Evolutionary conservation across 1,284 basidiomycete genomes (phyloP), one percentile per base, ranked within the genome.

Genomic region (Boletus semigastroideus): DNA sequence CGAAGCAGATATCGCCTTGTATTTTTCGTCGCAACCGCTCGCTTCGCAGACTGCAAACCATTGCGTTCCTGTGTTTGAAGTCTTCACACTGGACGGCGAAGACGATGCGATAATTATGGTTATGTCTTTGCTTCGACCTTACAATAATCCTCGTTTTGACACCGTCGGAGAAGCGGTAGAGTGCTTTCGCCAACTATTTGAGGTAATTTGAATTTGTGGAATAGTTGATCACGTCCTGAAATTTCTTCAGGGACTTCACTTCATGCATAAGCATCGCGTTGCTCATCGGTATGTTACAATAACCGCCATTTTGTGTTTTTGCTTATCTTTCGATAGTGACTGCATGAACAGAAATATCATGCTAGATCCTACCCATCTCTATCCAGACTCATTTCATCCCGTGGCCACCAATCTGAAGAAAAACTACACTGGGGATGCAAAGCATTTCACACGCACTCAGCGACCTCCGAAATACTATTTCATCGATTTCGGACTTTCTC

Each of bases 401-500:
- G 11, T 54, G 6, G 22, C 25, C 0, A 49, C 9, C 0, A 4
- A 20, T n/a, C 16, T 55, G 10, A 60, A 31, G 11, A 46, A 16
- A 14, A 22, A 61, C n/a, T 54, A 12, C 5, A 49, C 11, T 10
- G 44, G 53, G 1, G 1, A 3, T 16, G 63, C 52, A 1, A 52
- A 46, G 10, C 52, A 52, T 17, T 46, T 46, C 0, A 65, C 60
- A 1, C 61, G 61, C n/a, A 63, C 63, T 5, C 49, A 61, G 31
- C 51, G 52, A 20, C 58, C 53, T 0, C 43, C 44, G 0, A 58
- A 58, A 30, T 56, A 58, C 25, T 66, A 58, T 30, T 45, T 63
- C 28, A 62, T 63, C 6, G 61, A 76, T 48, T 77, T 75, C 25
- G 73, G 72, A 0, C 46, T 73, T 11, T 75, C 75, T 13, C 58